These are phyloP conservation scores for Saturnispora zaruensis DNA, from an alignment of 805 yeast genomes.

Conservation along the genomic window DNA sequence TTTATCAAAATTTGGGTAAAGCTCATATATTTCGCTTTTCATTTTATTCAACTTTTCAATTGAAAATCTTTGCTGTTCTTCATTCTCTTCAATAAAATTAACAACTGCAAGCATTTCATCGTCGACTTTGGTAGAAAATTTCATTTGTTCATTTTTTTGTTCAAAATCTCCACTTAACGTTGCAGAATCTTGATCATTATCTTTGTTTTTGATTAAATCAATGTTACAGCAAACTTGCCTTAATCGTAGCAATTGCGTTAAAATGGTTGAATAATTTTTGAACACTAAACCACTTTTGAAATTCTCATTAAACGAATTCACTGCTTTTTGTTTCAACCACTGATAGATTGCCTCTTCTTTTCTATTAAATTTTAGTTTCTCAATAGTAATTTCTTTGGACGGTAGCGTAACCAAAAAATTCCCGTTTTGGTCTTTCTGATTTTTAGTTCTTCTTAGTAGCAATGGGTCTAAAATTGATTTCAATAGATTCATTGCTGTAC, in stretches of 20 bases:
- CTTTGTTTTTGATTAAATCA: slow-evolving; percentile 40
- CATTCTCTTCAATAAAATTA: slow-evolving; percentile 21
- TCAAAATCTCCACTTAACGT: not conserved
- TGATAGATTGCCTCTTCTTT: slow-evolving; percentile 60
- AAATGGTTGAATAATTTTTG: slow-evolving; percentile 65
- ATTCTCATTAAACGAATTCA: slow-evolving; percentile 50
- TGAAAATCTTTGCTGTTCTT: slow-evolving; percentile 18
- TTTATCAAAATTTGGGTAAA: slow-evolving; percentile 31
- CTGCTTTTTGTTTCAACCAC: slow-evolving; percentile 61
- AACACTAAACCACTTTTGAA: slow-evolving; percentile 58
- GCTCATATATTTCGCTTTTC: slow-evolving; percentile 26
- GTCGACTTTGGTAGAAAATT: slow-evolving; percentile 11
- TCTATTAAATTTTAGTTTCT: slow-evolving; percentile 56
- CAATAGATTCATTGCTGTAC: slow-evolving; percentile 74
- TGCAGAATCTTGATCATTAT: slow-evolving; percentile 31
- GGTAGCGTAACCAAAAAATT: slow-evolving; percentile 70
- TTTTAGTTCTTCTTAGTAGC: slow-evolving; percentile 74
- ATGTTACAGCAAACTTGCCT: slow-evolving; percentile 88
- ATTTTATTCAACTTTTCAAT: slow-evolving; percentile 20
- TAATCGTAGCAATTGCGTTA: slow-evolving; percentile 74
- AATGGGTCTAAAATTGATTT: slow-evolving; percentile 80
- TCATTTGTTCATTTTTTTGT: slow-evolving; percentile 6
- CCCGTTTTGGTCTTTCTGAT: slow-evolving; percentile 70
- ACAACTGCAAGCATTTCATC: slow-evolving; percentile 20
- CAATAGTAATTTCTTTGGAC: slow-evolving; percentile 60